Evolutionary conservation across 345 rosid genomes (phyloP), one percentile per base, ranked within the genome.

Genomic region (Lumnitzera racemosa): DNA sequence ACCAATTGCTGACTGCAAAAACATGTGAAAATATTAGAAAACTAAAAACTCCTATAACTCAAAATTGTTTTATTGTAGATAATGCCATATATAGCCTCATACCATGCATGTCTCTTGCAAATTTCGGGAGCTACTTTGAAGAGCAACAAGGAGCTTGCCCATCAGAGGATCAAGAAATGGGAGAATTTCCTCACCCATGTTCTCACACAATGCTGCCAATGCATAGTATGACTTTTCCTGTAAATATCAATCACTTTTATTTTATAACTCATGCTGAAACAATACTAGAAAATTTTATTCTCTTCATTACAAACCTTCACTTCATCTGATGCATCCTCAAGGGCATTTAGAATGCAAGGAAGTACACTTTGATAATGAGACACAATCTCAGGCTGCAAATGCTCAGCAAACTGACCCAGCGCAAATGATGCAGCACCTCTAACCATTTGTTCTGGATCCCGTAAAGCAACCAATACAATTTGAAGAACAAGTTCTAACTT

Each of bases 101-200:
- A 95, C 99, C 99, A 95, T 90, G 86, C 97, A 88, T 13, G 99
- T 95, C 73, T 95, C 99, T 76, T 95, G 99, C 85, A 88, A 69
- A 77, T 88, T 88, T 47, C 95, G 95, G 11, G 94, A 81, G 64
- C 94, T 88, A 69, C 50, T 86, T 76, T 82, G 83, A 47, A 95
- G 97, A 57, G 96, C 83, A 59, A 70, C 77, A 78, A 95, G 75
- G 66, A 95, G 84, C 81, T 85, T 90, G 72, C 75, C 83, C 99
- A 88, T 95, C 70, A 95, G 74, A 74, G 85, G 86, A 69, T 88
- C 99, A 67, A 95, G 95, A 68, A 74, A 90, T 23, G 92, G 83
- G 72, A 85, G 89, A 70, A 95, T 95, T 69, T 95, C 99, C 70
- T 76, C 87, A 47, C 95, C 97, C 99, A 95, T 95, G 75, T 95